Base-by-base conservation (phyloP, 1,284 basidiomycete genomes). In the Puccinia sorghi region DNA sequence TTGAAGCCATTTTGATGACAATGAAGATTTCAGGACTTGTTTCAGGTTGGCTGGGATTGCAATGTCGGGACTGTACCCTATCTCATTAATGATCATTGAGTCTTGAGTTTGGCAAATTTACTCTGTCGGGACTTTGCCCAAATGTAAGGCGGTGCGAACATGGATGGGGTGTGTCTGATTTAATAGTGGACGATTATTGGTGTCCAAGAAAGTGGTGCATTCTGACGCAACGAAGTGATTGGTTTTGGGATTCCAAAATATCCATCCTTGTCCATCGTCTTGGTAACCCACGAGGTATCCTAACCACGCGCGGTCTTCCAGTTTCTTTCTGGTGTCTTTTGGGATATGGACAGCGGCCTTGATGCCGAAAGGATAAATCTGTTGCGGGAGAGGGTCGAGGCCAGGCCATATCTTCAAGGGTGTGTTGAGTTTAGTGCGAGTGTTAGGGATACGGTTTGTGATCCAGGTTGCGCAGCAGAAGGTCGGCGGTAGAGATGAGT, bases 171-270 rank as follows among this genome's bases (percentile, higher is more conserved):
- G 9, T 32, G 6, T 57, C 20, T 57, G 7, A 22, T 57, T 57
- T 9, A 70, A 12, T 4, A 50, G 20, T 20, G 67, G 43, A 11
- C 46, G 20, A 6, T 11, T 9, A 25, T 70, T 20, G 25, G 20
- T 52, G 25, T 70, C 48, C 15, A 59, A 59, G 39, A 74, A 74
- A 4, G 20, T 32, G 15, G 72, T 59, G 17, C 22, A 27, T 11
- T 52, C 57, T n/a, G 72, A 74, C 11, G 46, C 22, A 1, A 50
- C 12, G 17, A 50, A 3, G n/a, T 46, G 25, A 25, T 74, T 61
- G 17, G 57, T 63, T 7, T 5, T 15, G 17, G 39, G 32, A 12
- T 74, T 27, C 56, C 59, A 74, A 22, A 74, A 74, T 3, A 74
- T 7, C 57, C 56, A 74, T 2, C 57, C 57, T 9, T 37, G 56